phyloP scores from a whole-genome alignment of 2,329 filamentous ascomycete species.

The Pseudovirgaria hyperparasitica region DNA sequence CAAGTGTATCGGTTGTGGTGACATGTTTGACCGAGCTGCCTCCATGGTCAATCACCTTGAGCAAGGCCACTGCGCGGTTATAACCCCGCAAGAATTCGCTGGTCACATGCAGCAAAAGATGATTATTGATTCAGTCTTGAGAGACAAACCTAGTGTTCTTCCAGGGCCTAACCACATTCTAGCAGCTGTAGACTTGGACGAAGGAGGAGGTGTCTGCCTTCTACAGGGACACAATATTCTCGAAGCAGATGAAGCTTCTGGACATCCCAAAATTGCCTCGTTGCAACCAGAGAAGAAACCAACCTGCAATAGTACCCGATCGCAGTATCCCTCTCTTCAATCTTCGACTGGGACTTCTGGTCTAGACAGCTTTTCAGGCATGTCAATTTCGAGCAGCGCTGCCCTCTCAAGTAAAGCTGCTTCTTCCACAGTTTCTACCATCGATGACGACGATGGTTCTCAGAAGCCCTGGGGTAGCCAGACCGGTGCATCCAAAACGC shows the following conservation, averaged over 20 bases:
- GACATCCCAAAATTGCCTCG: no score
- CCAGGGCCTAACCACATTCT: slow-evolving; percentile 7
- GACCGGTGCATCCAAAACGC: slow-evolving; percentile 8
- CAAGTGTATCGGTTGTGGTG: slow-evolving; percentile 39
- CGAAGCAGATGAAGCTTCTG: no score
- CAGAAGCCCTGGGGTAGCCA: slow-evolving; percentile 11
- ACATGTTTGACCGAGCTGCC: slow-evolving; percentile 34
- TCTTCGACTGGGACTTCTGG: no score
- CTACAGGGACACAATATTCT: no score
- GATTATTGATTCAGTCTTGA: slow-evolving; percentile 32
- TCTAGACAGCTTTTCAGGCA: no score
- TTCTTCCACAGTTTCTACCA: slow-evolving; percentile 3
- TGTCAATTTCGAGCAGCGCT: neutral
- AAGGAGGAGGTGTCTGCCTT: slow-evolving; percentile 7
- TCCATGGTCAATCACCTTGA: slow-evolving; percentile 43
- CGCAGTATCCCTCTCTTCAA: neutral
- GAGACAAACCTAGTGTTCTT: no score
- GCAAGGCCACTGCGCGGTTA: slow-evolving; percentile 33
- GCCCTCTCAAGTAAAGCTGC: neutral
- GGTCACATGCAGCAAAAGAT: slow-evolving; percentile 38
- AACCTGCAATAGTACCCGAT: neutral
- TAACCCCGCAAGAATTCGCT: slow-evolving; percentile 31
- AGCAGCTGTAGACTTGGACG: slow-evolving; percentile 15
- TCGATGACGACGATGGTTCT: slow-evolving; percentile 6
- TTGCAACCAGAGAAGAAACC: slow-evolving; percentile 1